These are phyloP conservation scores for Phoma sp. DNA, from an alignment of 2,329 filamentous ascomycete genomes.

Conservation along the genomic window DNA sequence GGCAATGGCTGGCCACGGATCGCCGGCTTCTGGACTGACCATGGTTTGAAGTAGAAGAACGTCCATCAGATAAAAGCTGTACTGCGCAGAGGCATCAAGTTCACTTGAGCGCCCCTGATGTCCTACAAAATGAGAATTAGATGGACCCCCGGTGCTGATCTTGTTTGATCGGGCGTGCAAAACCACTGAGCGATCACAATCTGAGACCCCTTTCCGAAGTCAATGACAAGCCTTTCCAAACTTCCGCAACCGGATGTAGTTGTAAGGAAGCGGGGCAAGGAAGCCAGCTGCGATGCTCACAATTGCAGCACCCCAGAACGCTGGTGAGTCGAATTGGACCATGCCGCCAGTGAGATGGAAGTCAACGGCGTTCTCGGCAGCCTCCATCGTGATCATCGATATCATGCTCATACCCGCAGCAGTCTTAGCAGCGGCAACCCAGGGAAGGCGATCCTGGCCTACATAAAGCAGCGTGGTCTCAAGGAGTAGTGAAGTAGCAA, in stretches of 20 bases:
- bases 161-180: not conserved
- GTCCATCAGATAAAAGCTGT: not conserved
- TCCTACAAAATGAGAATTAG: not conserved
- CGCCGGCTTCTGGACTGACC: not conserved
- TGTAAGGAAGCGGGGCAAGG: slow-evolving; percentile 61
- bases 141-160: not conserved
- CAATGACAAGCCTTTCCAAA: slow-evolving; percentile 59
- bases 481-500: slow-evolving; percentile 59
- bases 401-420: slow-evolving; percentile 66
- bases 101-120: too few relatives aligned
- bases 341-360: slow-evolving; percentile 62
- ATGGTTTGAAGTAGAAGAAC: not conserved
- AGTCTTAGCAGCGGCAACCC: slow-evolving; percentile 57
- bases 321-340: slow-evolving; percentile 55
- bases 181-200: not conserved
- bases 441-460: slow-evolving; percentile 57
- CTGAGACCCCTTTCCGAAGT: slow-evolving; percentile 8
- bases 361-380: slow-evolving; percentile 62
- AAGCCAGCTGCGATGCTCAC: slow-evolving; percentile 55
- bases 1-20: not conserved
- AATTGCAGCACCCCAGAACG: slow-evolving; percentile 61
- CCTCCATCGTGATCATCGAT: slow-evolving; percentile 66
- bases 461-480: slow-evolving; percentile 60
- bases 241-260: slow-evolving; percentile 57
- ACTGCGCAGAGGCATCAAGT: not conserved